phyloP scores from a whole-genome alignment of 1,284 basidiomycete genomes.

The Somion occarium region DNA sequence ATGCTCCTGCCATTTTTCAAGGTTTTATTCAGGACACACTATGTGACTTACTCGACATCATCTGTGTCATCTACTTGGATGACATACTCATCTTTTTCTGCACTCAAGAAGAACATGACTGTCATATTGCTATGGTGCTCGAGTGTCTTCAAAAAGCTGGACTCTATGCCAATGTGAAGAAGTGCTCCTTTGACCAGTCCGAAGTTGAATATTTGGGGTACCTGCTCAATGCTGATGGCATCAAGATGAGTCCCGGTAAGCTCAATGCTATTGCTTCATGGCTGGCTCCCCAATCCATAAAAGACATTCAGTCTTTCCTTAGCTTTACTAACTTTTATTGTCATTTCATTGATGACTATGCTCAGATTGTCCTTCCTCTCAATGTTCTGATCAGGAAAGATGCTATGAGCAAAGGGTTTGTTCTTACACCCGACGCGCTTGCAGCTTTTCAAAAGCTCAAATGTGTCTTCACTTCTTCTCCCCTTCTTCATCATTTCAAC shows the following conservation, averaged over 20 bases:
- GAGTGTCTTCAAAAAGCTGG: conserved; percentile 21
- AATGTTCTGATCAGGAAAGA: conserved; percentile 22
- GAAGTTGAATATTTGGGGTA: conserved; percentile 36
- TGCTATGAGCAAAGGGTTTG: conserved; percentile 9
- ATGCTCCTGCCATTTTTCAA: conserved; percentile 26
- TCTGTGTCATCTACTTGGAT: conserved; percentile 24
- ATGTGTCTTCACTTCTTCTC: conserved; percentile 22
- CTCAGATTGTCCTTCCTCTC: conserved; percentile 27
- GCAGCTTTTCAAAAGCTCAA: conserved; percentile 27
- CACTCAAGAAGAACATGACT: conserved; percentile 15
- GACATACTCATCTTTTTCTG: conserved; percentile 22
- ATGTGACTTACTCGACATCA: conserved; percentile 17
- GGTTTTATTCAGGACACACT: conserved; percentile 22
- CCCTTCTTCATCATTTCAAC: conserved; percentile 29
- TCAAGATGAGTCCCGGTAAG: conserved; percentile 35
- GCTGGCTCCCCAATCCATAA: conserved; percentile 26
- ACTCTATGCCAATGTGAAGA: conserved; percentile 29
- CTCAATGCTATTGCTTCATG: conserved; percentile 30
- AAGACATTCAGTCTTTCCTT: conserved; percentile 31
- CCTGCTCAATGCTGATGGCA: conserved; percentile 21
- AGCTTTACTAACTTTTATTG: too few species aligned
- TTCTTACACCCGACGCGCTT: background rate
- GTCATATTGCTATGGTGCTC: conserved; percentile 25
- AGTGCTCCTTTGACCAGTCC: conserved; percentile 31
- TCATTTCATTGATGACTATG: conserved; percentile 38